These are phyloP conservation scores for Kodamaea leandrae DNA, from an alignment of 805 yeast species.

Conservation along the genomic window DNA sequence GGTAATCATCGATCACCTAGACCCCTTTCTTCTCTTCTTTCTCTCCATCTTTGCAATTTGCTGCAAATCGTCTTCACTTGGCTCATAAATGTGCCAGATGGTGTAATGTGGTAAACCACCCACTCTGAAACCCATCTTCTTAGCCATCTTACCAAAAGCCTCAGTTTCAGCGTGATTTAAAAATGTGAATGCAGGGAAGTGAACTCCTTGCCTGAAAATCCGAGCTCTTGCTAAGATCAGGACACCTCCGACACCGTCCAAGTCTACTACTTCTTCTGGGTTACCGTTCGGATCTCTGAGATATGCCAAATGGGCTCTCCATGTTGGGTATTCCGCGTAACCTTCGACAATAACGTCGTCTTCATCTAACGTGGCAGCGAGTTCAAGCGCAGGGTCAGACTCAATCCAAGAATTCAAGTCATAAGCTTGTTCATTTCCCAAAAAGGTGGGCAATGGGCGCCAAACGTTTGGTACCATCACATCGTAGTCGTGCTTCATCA, in stretches of 20 bases:
- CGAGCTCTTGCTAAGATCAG: conserved; percentile 73
- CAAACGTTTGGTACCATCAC: conserved; percentile 88
- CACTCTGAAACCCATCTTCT: conserved; percentile 72
- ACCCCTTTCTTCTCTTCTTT: conserved; percentile 48
- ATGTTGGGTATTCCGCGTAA: conserved; percentile 81
- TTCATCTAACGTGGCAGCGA: conserved; percentile 64
- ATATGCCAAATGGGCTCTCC: conserved; percentile 80
- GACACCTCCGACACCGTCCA: conserved; percentile 89
- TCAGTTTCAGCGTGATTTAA: conserved; percentile 86
- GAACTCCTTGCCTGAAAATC: conserved; percentile 74
- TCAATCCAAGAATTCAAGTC: conserved; percentile 97
- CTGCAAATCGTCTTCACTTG: conserved; percentile 77
- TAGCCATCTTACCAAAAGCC: conserved; percentile 82
- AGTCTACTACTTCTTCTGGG: conserved; percentile 59
- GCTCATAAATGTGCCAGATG: conserved; percentile 92
- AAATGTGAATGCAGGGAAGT: conserved; percentile 82
- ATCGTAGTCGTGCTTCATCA: conserved; percentile 69
- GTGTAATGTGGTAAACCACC: conserved; percentile 92
- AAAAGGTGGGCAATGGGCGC: conserved; percentile 93
- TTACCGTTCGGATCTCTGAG: conserved; percentile 60
- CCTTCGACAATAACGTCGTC: conserved; percentile 90
- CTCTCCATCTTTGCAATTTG: conserved; percentile 70
- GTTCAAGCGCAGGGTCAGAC: conserved; percentile 66
- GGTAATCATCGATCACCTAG: conserved; percentile 4
- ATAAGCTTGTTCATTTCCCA: conserved; percentile 82